Base-by-base conservation (phyloP, 768 basidiomycete species). In the Gautieria morchelliformis region DNA sequence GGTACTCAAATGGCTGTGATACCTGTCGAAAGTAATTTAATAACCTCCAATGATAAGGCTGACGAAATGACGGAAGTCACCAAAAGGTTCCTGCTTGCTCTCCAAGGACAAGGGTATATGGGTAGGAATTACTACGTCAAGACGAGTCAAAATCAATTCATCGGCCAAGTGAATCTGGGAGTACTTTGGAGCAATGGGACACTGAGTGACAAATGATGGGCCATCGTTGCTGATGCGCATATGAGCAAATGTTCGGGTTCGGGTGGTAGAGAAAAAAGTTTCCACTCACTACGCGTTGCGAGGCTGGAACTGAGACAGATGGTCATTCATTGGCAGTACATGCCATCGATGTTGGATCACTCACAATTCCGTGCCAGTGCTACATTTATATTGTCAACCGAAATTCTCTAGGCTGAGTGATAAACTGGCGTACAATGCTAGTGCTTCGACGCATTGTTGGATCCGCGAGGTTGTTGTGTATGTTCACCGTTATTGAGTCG, bases 371-470 rank as follows among this genome's bases (percentile, higher is more conserved):
- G 45, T 56, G 54, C 54, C 54, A 56, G 32, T 56, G 54, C 54
- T 56, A 19, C 20, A 37, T 37, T 37, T 3, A 53, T 30, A 27
- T 22, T 11, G 54, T 45, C 27, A 35, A 12, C 7, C 5, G 3
- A 54, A 15, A 14, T 11, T 45, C 42, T 19, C n/a, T 30, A 10
- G 32, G 37, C 3, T 20, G 24, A 15, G 30, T 22, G 14, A n/a
- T 24, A 20, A 27, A 11, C 15, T 10, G 10, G 14, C 77, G 60
- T 35, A 81, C 81, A 32, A 83, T 74, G 33, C 74, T 77, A 10
- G 82, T 83, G 6, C 66, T 69, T 44, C 71, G 72, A 27, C 74
- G 59, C 80, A 83, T 80, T 0, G 75, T 68, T 0, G 65, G 65
- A 37, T 82, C 75, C 1, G 65, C 71, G 22, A 82, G 66, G n/a